phyloP scores from a whole-genome alignment of 306 rosid species.

The Cotoneaster glaucophyllus region DNA sequence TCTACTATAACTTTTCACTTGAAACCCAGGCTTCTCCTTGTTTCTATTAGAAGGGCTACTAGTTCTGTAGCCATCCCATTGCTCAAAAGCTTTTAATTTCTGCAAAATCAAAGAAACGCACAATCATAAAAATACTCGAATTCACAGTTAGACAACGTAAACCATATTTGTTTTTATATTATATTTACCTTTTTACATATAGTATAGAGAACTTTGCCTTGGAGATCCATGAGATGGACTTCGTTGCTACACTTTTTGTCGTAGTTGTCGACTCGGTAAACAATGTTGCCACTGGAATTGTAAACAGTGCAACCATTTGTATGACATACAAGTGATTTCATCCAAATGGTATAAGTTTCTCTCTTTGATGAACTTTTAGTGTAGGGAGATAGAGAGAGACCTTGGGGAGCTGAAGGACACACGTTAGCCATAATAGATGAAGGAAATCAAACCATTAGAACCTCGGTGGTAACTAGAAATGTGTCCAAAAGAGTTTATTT shows the following conservation, averaged over 20 bases:
- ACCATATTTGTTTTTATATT: neutral
- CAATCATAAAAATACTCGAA: neutral
- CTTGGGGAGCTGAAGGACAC: constrained; percentile 14
- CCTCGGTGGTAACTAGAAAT: neutral
- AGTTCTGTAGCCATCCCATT: constrained; percentile 69
- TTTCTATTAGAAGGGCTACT: constrained; percentile 11
- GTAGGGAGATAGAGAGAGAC: neutral
- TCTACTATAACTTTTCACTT: constrained; percentile 43
- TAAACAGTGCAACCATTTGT: constrained; percentile 86
- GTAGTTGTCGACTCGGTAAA: constrained; percentile 78
- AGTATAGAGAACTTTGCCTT: constrained; percentile 53
- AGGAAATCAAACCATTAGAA: neutral
- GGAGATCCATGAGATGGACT: constrained; percentile 81
- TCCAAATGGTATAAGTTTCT: constrained; percentile 75
- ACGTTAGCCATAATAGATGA: constrained; percentile 28
- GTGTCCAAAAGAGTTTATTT: neutral
- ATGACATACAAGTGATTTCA: constrained; percentile 78
- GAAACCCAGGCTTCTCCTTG: constrained; percentile 45
- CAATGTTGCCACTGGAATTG: constrained; percentile 59
- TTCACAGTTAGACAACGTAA: neutral
- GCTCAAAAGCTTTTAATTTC: constrained; percentile 52
- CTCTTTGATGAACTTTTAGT: constrained; percentile 13
- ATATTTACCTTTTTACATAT: constrained; percentile 46
- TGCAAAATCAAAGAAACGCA: constrained; percentile 24
- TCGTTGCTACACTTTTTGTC: constrained; percentile 53